Conservation (phyloP, 2,329 filamentous ascomycete species). For the Dendrostoma leiphaemia region DNA sequence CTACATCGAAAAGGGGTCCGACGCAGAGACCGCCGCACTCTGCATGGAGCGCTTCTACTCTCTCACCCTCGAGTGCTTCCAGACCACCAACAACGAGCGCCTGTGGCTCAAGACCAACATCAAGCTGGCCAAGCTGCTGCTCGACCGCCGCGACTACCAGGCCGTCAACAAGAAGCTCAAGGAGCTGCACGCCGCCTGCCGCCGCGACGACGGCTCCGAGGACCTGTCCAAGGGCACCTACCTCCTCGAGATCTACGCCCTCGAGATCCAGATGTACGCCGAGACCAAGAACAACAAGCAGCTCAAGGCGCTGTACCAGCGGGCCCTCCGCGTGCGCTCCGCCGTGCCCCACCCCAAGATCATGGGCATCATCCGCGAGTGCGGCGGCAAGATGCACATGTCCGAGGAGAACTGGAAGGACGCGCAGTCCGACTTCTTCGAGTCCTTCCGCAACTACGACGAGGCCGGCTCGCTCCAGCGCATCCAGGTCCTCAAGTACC, state of each 20-base stretch:
- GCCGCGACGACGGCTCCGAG: conserved; percentile 80
- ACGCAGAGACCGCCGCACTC: conserved; percentile 67
- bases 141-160: conserved; percentile 86
- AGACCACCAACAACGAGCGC: conserved; percentile 95
- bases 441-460: conserved; percentile 98
- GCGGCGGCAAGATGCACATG: conserved; percentile 99
- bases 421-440: conserved; percentile 96
- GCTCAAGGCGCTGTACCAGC: conserved; percentile 87
- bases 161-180: conserved; percentile 79
- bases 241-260: conserved; percentile 88
- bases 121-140: conserved; percentile 86
- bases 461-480: conserved; percentile 94
- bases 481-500: conserved; percentile 95
- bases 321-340: conserved; percentile 88
- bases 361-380: conserved; percentile 98
- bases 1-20: conserved; percentile 88
- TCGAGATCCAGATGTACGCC: conserved; percentile 98
- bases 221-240: conserved; percentile 97
- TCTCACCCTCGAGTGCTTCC: conserved; percentile 88
- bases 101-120: conserved; percentile 98
- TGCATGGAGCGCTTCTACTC: conserved; percentile 97
- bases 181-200: conserved; percentile 86
- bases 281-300: conserved; percentile 98
- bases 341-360: conserved; percentile 98
- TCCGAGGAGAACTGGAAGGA: conserved; percentile 99